These are phyloP conservation scores for Claviceps cyperi DNA, from an alignment of 2,329 filamentous ascomycete genomes.

Conservation along the genomic window DNA sequence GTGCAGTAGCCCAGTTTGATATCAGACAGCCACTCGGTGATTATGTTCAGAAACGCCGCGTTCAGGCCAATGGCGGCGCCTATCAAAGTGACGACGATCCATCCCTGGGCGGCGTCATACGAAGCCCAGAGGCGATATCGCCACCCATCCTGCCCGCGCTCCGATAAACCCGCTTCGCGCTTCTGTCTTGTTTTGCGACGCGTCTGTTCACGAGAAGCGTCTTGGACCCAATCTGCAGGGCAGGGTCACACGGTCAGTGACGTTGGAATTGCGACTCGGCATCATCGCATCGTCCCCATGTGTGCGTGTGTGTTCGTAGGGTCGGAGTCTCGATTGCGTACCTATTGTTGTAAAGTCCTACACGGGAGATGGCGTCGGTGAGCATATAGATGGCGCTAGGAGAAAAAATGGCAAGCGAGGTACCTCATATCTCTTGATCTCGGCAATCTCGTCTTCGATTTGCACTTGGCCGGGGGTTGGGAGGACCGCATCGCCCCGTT, in stretches of 20 bases:
- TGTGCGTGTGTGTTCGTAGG: background rate
- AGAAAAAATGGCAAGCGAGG: background rate
- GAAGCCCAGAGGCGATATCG: conserved; percentile 66
- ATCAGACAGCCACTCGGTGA: conserved; percentile 93
- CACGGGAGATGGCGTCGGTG: background rate
- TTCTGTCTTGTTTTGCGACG: conserved; percentile 63
- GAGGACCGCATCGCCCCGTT: conserved; percentile 43
- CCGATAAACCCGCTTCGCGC: conserved; percentile 57
- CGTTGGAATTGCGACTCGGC: background rate
- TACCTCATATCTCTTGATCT: conserved; percentile 94
- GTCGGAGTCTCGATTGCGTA: conserved; percentile 14
- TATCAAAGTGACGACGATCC: conserved; percentile 93
- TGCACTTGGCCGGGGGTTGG: conserved; percentile 46
- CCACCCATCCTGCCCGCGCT: conserved; percentile 59
- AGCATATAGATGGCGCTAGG: background rate
- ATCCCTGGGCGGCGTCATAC: conserved; percentile 92
- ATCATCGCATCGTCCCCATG: background rate
- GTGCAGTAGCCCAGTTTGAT: conserved; percentile 93
- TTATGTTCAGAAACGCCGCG: conserved; percentile 83
- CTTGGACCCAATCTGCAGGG: conserved; percentile 79
- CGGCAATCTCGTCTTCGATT: conserved; percentile 87
- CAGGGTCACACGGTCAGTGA: background rate
- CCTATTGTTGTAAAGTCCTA: conserved; percentile 88
- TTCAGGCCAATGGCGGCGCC: conserved; percentile 87
- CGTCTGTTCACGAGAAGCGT: conserved; percentile 80